A percentile compares a stretch with the other conserved stretches of the same genome.
These are phyloP conservation scores for Annona cherimola DNA, from an alignment of 164 flowering plant genomes.

Conservation along the genomic window DNA sequence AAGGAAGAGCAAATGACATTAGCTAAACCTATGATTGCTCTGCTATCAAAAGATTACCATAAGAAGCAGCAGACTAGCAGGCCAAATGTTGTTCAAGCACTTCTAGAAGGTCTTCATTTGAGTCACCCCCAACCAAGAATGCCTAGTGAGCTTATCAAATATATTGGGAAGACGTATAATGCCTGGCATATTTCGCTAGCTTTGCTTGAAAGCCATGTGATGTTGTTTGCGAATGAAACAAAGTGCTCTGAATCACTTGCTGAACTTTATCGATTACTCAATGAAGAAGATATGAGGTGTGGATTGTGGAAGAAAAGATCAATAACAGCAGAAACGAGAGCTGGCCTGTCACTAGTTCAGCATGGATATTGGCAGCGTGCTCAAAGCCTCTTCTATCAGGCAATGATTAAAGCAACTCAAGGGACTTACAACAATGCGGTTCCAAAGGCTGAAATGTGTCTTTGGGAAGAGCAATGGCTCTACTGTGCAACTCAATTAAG, in stretches of 20 bases:
- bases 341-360: conserved; percentile 94
- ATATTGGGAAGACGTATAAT: conserved; percentile 93
- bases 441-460: conserved; percentile 99
- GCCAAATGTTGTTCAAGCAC: conserved; percentile 99
- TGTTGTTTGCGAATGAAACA: conserved; percentile 84
- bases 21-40: conserved; percentile 92
- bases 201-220: conserved; percentile 90
- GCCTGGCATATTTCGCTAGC: conserved; percentile 98
- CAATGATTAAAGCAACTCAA: conserved; percentile 98
- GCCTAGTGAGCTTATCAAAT: conserved; percentile 98
- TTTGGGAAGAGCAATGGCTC: conserved; percentile 99
- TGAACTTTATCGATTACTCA: conserved; percentile 92
- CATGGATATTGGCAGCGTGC: conserved; percentile 99
- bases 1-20: conserved; percentile 89
- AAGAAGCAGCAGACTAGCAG: conserved; percentile 80
- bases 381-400: conserved; percentile 92
- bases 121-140: conserved; percentile 99
- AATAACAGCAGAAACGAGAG: conserved; percentile 84
- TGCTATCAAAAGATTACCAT: conserved; percentile 91
- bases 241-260: conserved; percentile 93
- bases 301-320: conserved; percentile 96
- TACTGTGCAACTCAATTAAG: conserved; percentile 84
- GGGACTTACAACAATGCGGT: conserved; percentile 95
- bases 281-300: conserved; percentile 99
- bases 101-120: conserved; percentile 94